A percentile compares a stretch with the other conserved stretches of the same genome.
Conservation (phyloP, 1,284 basidiomycete genomes). For the Ceratobasidium sp. region DNA sequence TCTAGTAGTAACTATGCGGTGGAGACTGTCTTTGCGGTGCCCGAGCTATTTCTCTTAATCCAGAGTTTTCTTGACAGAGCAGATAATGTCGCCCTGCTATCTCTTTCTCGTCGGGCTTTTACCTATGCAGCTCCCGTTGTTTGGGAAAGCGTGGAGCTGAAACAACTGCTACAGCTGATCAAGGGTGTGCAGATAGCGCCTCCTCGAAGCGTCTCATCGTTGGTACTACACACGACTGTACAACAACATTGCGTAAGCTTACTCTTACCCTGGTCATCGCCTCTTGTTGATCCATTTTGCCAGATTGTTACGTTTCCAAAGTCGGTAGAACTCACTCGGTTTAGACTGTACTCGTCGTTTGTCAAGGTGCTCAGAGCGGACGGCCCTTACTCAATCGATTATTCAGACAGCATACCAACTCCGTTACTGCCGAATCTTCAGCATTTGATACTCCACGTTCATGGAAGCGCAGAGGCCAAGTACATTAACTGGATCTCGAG, state of each 20-base stretch:
- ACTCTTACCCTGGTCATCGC: background rate
- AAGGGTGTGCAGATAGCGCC: background rate
- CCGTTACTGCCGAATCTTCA: background rate
- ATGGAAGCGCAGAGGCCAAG: background rate
- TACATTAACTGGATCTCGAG: background rate
- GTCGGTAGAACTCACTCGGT: background rate
- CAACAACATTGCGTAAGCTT: background rate
- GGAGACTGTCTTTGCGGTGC: background rate
- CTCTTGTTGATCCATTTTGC: background rate
- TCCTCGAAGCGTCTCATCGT: background rate
- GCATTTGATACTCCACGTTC: background rate
- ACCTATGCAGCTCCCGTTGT: background rate
- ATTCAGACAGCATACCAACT: background rate
- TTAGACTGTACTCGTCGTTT: background rate
- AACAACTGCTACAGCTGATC: background rate
- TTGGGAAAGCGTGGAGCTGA: background rate
- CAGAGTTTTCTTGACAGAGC: background rate
- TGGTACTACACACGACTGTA: background rate
- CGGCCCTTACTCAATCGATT: background rate
- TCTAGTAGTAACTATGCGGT: background rate
- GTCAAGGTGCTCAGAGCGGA: background rate
- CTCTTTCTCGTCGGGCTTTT: background rate
- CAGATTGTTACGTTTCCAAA: background rate
- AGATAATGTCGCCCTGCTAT: background rate
- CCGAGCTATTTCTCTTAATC: background rate